Evolutionary conservation across 768 basidiomycete species (phyloP).

Genomic region (Ramaria rubella): DNA sequence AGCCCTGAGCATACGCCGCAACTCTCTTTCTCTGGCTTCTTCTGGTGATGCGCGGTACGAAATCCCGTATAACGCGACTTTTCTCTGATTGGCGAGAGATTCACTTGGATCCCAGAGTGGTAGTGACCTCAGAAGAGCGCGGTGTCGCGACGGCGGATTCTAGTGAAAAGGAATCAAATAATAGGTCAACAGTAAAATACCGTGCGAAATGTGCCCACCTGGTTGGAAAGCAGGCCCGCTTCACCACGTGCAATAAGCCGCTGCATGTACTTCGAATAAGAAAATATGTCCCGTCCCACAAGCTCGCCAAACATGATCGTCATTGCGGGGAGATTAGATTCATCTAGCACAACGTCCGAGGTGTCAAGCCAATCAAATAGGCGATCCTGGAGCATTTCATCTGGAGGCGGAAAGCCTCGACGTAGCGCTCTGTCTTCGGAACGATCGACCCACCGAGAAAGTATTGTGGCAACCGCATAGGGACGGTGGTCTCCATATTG

Average conservation of each 20-base stretch:
- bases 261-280: slow-evolving; percentile 69
- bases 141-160: slow-evolving; percentile 54
- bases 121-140: slow-evolving; percentile 64
- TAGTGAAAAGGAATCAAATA: slow-evolving; percentile 18
- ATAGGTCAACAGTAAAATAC: neutral
- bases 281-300: slow-evolving; percentile 62
- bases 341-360: slow-evolving; percentile 53
- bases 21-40: slow-evolving; percentile 60
- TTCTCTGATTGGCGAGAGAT: slow-evolving; percentile 62
- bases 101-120: slow-evolving; percentile 55
- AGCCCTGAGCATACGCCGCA: slow-evolving; percentile 60
- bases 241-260: slow-evolving; percentile 78
- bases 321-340: slow-evolving; percentile 49
- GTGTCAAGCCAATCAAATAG: slow-evolving; percentile 78
- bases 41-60: slow-evolving; percentile 66
- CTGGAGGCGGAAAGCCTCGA: slow-evolving; percentile 52
- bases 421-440: slow-evolving; percentile 57
- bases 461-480: slow-evolving; percentile 65
- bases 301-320: slow-evolving; percentile 67
- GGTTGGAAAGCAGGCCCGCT: slow-evolving; percentile 43
- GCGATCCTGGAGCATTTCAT: slow-evolving; percentile 63
- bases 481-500: slow-evolving; percentile 81
- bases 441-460: slow-evolving; percentile 55
- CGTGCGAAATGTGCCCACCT: slow-evolving; percentile 38
- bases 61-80: slow-evolving; percentile 60